A percentile compares a stretch with the other conserved stretches of the same genome.
These are phyloP conservation scores for Hypholoma fasciculare DNA, from an alignment of 768 basidiomycete genomes.

Conservation along the genomic window DNA sequence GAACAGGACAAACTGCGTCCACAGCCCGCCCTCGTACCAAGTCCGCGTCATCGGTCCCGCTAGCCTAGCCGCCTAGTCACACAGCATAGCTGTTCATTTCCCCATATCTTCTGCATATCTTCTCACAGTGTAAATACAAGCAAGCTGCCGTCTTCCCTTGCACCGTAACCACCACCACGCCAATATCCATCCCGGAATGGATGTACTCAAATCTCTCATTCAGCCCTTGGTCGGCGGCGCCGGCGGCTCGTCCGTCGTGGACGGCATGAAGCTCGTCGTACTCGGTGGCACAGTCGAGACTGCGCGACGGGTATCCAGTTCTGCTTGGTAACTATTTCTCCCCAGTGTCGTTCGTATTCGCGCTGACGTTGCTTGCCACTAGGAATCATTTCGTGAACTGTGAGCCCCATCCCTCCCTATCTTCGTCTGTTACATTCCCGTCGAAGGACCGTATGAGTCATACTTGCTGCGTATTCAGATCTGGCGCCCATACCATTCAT, in stretches of 20 bases:
- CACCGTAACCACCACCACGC: slow-evolving; percentile 4
- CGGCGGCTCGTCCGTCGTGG: slow-evolving; percentile 77
- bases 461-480: neutral
- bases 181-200: slow-evolving; percentile 44
- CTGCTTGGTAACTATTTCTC: slow-evolving; percentile 62
- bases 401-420: slow-evolving; percentile 36
- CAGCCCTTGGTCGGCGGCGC: slow-evolving; percentile 78
- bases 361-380: neutral
- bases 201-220: slow-evolving; percentile 78
- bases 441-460: slow-evolving; percentile 13
- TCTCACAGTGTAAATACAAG: slow-evolving; percentile 8
- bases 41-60: slow-evolving; percentile 1
- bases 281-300: slow-evolving; percentile 88
- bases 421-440: neutral
- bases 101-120: neutral
- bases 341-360: neutral
- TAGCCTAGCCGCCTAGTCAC: neutral
- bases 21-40: neutral
- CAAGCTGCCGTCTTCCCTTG: slow-evolving; percentile 1
- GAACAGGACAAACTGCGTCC: neutral
- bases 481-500: neutral
- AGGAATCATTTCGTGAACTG: slow-evolving; percentile 90
- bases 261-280: slow-evolving; percentile 89
- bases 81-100: neutral
- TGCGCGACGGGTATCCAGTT: slow-evolving; percentile 77